Evolutionary conservation across 257 asterid genomes (phyloP).

Genomic region (Primulina eburnea): DNA sequence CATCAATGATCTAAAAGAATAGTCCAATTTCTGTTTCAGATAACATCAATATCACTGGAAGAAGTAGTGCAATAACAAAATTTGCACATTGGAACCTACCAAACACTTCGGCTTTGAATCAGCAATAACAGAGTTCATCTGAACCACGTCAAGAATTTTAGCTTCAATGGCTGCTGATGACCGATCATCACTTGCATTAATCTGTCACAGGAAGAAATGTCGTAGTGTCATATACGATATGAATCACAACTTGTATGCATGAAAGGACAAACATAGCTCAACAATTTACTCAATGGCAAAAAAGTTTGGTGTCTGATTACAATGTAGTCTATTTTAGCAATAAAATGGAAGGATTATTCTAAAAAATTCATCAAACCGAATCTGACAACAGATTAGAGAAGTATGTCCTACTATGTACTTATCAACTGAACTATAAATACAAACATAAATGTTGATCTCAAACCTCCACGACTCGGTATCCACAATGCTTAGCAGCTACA

Average conservation of each 20-base stretch:
- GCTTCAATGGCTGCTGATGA: constrained; percentile 78
- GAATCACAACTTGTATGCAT: constrained; percentile 5
- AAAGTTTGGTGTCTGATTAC: constrained; percentile 10
- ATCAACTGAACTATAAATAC: constrained; percentile 4
- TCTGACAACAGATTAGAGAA: constrained; percentile 12
- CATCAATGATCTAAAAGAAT: constrained; percentile 75
- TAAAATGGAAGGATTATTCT: constrained; percentile 10
- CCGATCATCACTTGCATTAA: constrained; percentile 97
- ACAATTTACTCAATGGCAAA: constrained; percentile 6
- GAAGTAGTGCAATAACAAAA: constrained; percentile 18
- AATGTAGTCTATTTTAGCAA: constrained; percentile 2
- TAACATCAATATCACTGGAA: constrained; percentile 13
- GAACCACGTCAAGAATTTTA: constrained; percentile 88
- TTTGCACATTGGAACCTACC: constrained; percentile 54
- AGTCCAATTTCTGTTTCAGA: constrained; percentile 24
- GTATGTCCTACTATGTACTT: constrained; percentile 23
- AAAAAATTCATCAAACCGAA: constrained; percentile 17
- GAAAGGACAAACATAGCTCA: constrained; percentile 7
- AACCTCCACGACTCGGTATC: constrained; percentile 97
- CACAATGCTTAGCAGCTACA: constrained; percentile 97
- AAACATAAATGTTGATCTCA: constrained; percentile 19
- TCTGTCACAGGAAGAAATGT: constrained; percentile 48
- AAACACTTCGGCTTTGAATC: constrained; percentile 97
- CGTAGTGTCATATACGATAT: constrained; percentile 11
- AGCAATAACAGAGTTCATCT: constrained; percentile 82